phyloP scores from a whole-genome alignment of 345 rosid genomes.

The Linum tenue region DNA sequence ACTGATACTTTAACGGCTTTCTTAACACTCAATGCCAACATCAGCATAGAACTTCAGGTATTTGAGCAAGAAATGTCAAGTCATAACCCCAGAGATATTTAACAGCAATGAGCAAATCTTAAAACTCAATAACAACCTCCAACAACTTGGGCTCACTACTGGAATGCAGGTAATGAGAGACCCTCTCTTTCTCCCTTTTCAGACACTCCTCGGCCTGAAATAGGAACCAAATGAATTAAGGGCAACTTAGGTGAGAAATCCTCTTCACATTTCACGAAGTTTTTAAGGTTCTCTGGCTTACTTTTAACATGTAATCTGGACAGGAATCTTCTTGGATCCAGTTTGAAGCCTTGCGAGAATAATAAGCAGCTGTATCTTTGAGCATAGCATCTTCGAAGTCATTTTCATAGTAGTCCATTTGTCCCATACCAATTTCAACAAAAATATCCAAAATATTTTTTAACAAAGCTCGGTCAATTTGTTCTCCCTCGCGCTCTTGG shows the following conservation, averaged over 20 bases:
- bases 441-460: slow-evolving; percentile 72
- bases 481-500: slow-evolving; percentile 85
- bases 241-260: not conserved
- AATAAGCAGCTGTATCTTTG: slow-evolving; percentile 55
- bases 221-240: not conserved
- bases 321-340: slow-evolving; percentile 80
- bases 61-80: too few species aligned
- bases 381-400: slow-evolving; percentile 83
- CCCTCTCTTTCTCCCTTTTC: slow-evolving; percentile 84
- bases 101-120: too few species aligned
- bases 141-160: slow-evolving; percentile 85
- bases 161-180: slow-evolving; percentile 73
- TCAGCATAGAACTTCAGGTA: not conserved
- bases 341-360: slow-evolving; percentile 76
- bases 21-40: too few species aligned
- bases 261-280: not conserved
- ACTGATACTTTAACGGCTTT: too few species aligned
- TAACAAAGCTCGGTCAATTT: slow-evolving; percentile 65
- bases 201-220: slow-evolving; percentile 87
- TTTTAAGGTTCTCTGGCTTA: slow-evolving; percentile 12
- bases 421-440: slow-evolving; percentile 80
- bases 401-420: slow-evolving; percentile 52
- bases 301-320: slow-evolving; percentile 83
- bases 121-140: slow-evolving; percentile 37
- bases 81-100: too few species aligned